These are phyloP conservation scores for Hypoxylon rickii DNA, from an alignment of 495 filamentous ascomycete species.

Conservation along the genomic window DNA sequence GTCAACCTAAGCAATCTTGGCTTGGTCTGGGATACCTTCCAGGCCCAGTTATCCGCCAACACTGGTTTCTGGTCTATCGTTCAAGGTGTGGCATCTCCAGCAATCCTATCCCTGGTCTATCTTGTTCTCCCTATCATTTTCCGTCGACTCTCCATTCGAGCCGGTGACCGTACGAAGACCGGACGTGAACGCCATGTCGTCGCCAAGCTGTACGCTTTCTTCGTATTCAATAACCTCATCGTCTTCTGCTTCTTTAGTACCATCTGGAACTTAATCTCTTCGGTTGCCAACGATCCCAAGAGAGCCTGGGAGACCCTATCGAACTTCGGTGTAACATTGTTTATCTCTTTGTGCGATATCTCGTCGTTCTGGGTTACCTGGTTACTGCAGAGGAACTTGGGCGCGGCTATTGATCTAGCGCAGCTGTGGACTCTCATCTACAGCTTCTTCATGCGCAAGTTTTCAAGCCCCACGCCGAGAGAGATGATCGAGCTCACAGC, in stretches of 20 bases:
- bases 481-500: constrained; percentile 94
- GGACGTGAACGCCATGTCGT: constrained; percentile 92
- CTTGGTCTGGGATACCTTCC: constrained; percentile 78
- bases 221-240: constrained; percentile 95
- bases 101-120: constrained; percentile 86
- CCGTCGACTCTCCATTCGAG: constrained; percentile 74
- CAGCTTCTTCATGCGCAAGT: constrained; percentile 81
- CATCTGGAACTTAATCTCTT: constrained; percentile 71
- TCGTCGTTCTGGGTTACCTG: constrained; percentile 95
- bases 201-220: constrained; percentile 90
- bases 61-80: constrained; percentile 78
- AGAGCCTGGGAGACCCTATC: constrained; percentile 70
- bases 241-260: constrained; percentile 89
- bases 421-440: constrained; percentile 80
- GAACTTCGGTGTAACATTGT: constrained; percentile 62
- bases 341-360: constrained; percentile 72
- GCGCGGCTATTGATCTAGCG: constrained; percentile 84
- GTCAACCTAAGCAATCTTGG: constrained; percentile 82
- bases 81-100: constrained; percentile 93
- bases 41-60: constrained; percentile 62
- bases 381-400: constrained; percentile 88
- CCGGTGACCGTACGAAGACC: constrained; percentile 88
- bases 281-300: constrained; percentile 59
- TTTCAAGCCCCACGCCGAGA: constrained; percentile 84
- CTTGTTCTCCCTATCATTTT: constrained; percentile 88